Evolutionary conservation across 2,329 filamentous ascomycete species (phyloP).

Genomic region (Bipolaris bicolor): DNA sequence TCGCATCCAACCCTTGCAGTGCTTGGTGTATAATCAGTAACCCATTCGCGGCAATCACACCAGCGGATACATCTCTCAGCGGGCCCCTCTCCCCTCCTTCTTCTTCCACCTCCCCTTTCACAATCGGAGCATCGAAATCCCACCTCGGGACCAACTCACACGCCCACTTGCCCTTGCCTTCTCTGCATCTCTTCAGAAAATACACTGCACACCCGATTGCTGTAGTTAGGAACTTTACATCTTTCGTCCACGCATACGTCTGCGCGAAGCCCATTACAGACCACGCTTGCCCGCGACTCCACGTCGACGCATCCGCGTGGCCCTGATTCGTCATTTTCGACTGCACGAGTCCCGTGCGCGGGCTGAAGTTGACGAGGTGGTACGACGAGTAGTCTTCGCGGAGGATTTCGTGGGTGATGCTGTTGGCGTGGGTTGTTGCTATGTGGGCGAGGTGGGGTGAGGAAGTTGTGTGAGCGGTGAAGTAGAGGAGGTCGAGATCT

Average conservation of each 20-base stretch:
- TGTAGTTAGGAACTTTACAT: slow-evolving; percentile 52
- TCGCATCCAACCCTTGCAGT: slow-evolving; percentile 26
- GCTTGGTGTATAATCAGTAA: slow-evolving; percentile 49
- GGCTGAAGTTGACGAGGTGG: slow-evolving; percentile 57
- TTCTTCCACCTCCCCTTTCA: background rate
- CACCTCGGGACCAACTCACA: slow-evolving; percentile 52
- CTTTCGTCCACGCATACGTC: slow-evolving; percentile 56
- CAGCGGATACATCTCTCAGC: slow-evolving; percentile 50
- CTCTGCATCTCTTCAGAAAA: slow-evolving; percentile 53
- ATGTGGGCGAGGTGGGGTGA: slow-evolving; percentile 42
- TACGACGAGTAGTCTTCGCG: slow-evolving; percentile 46
- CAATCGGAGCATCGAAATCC: slow-evolving; percentile 59
- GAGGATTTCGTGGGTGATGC: slow-evolving; percentile 45
- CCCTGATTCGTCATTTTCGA: slow-evolving; percentile 58
- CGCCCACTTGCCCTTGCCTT: slow-evolving; percentile 38
- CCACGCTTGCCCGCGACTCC: slow-evolving; percentile 59
- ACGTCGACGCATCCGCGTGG: slow-evolving; percentile 52
- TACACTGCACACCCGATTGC: slow-evolving; percentile 55
- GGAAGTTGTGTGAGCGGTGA: slow-evolving; percentile 40
- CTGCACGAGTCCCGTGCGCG: slow-evolving; percentile 52
- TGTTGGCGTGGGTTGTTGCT: slow-evolving; percentile 49
- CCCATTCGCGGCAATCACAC: slow-evolving; percentile 52
- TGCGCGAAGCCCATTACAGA: slow-evolving; percentile 57
- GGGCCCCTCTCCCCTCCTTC: slow-evolving; percentile 41
- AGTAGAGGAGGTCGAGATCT: slow-evolving; percentile 51